Evolutionary conservation across 2,329 filamentous ascomycete genomes (phyloP).

Genomic region (Ceratocystis cacaofunesta): DNA sequence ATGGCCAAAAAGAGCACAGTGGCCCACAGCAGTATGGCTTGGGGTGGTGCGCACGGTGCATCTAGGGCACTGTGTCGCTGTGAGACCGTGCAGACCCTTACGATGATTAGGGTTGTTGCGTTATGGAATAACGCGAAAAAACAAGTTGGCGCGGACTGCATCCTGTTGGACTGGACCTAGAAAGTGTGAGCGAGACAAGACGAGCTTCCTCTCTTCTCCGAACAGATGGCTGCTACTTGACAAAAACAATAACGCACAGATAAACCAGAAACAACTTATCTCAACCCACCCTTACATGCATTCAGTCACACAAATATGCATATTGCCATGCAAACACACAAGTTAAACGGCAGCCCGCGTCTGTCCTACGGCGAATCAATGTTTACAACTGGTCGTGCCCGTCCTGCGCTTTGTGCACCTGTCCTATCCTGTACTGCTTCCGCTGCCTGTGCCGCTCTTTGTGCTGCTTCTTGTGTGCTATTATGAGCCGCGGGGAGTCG

Average conservation of each 20-base stretch:
- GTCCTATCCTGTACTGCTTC: neutral
- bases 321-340: neutral
- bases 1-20: conserved; percentile 10
- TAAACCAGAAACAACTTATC: neutral
- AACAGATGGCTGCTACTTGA: neutral
- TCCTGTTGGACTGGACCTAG: neutral
- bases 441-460: neutral
- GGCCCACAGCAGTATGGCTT: conserved; percentile 7
- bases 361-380: neutral
- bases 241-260: neutral
- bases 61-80: neutral
- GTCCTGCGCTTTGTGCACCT: neutral
- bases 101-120: neutral
- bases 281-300: neutral
- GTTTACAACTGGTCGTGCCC: neutral
- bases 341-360: neutral
- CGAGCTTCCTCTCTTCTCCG: neutral
- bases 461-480: neutral
- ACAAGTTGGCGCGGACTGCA: neutral
- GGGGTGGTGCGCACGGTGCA: conserved; percentile 3
- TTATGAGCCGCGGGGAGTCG: neutral
- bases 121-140: neutral
- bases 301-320: neutral
- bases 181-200: neutral
- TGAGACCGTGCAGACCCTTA: conserved; percentile 1